Base-by-base conservation (phyloP, 2,329 filamentous ascomycete genomes). In the Stagonosporopsis cucurbitacearum region DNA sequence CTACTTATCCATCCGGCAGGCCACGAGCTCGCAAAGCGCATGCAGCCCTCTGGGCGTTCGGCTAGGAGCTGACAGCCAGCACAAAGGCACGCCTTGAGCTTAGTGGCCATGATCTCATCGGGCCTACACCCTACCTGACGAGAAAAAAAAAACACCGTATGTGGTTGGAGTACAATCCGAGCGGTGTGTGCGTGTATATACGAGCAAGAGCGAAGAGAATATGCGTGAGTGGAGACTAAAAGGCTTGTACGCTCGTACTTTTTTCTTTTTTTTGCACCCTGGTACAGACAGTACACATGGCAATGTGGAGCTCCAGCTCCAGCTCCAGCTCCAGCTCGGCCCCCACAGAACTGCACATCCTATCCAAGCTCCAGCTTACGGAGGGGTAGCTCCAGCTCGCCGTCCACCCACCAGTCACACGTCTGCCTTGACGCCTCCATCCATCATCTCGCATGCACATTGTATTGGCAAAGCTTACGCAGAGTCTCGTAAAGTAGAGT, bases 81-180 rank as follows among this genome's bases (percentile, higher is more conserved):
- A 62, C 56, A 63, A 63, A 65, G 60, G 60, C 50, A 58, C 50
- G 60, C 62, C 57, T 63, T 49, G 47, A 58, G 58, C 53, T 63
- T 47, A 50, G 54, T 11, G 47, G 36, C 37, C 42, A 35, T 56
- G 42, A 56, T 43, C 25, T 51, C 53, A 56, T 56, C 47, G 48
- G 53, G 30, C 37, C 17, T 56, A 39, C 37, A 30, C 9, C 6
- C 26, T 30, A 26, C 25, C 5, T 26, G 25, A 9, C 9, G 26
- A 30, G 26, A 30, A 30, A 6, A 11, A 11, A 7, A 7, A 26
- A 5, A 26, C 9, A 30, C n/a, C n/a, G n/a, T 6, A 30, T 7
- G 12, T 11, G 26, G 26, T 11, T 30, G 26, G 26, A 30, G 26
- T 11, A 30, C 26, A 30, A 3, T 30, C 9, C 26, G 9, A 30